Evolutionary conservation across 2,329 filamentous ascomycete genomes (phyloP).

Genomic region (Periconia digitata): DNA sequence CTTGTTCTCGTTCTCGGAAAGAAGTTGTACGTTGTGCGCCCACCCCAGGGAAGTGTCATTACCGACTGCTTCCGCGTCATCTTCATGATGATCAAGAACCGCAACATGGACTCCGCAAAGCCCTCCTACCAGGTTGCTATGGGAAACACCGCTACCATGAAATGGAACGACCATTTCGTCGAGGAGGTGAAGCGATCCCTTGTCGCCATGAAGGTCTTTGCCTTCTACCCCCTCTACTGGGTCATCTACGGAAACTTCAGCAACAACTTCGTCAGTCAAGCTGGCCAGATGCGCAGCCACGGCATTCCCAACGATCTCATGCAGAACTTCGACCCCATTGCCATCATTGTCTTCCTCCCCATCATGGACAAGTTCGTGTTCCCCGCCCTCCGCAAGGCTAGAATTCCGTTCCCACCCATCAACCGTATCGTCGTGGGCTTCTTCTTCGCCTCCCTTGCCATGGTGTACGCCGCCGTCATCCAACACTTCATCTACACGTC

Average conservation of each 20-base stretch:
- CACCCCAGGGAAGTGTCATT: constrained; percentile 42
- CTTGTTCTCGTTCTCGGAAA: constrained; percentile 49
- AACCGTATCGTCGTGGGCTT: constrained; percentile 57
- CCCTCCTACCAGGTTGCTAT: constrained; percentile 63
- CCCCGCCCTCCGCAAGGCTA: constrained; percentile 44
- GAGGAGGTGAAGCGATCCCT: constrained; percentile 70
- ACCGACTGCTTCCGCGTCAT: constrained; percentile 59
- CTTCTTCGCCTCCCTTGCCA: constrained; percentile 54
- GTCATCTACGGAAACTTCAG: constrained; percentile 47
- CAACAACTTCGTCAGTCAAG: constrained; percentile 51
- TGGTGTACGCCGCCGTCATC: constrained; percentile 59
- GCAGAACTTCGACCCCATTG: constrained; percentile 51
- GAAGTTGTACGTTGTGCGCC: constrained; percentile 43
- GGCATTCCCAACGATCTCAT: constrained; percentile 53
- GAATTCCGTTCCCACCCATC: constrained; percentile 53
- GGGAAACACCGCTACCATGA: constrained; percentile 44
- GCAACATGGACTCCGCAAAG: constrained; percentile 65
- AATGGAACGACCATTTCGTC: constrained; percentile 72
- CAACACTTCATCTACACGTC: constrained; percentile 60
- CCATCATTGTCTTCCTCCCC: constrained; percentile 51
- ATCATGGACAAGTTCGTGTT: constrained; percentile 48
- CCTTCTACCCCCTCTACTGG: constrained; percentile 52
- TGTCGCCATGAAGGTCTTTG: constrained; percentile 69
- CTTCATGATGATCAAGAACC: constrained; percentile 57
- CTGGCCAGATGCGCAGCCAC: constrained; percentile 47